These are phyloP conservation scores for Sugiyamaella xylanicola DNA, from an alignment of 1,139 yeast genomes.

Conservation along the genomic window DNA sequence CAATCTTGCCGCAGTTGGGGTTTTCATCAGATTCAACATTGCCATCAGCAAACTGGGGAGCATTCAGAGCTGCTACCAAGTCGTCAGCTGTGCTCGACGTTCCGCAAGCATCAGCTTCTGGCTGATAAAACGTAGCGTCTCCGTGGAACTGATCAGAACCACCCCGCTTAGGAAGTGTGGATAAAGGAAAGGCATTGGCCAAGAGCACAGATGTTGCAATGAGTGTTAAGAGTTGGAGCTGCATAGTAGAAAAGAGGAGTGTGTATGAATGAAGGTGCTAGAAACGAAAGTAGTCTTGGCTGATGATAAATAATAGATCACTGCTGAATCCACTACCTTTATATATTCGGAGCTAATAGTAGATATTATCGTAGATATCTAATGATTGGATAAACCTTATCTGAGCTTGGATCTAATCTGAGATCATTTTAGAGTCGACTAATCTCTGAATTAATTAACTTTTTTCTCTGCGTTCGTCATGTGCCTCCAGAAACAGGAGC, in stretches of 20 bases:
- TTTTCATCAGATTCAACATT: conserved; percentile 44
- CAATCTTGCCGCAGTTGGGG: conserved; percentile 53
- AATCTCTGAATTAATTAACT: no score
- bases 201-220: conserved; percentile 1
- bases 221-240: conserved; percentile 6
- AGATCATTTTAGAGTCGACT: no score
- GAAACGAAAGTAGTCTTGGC: background rate
- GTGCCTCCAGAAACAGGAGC: no score
- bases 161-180: conserved; percentile 4
- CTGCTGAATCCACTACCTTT: background rate
- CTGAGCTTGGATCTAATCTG: no score
- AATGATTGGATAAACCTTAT: background rate
- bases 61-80: conserved; percentile 47
- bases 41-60: conserved; percentile 36
- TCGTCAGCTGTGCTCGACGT: conserved; percentile 50
- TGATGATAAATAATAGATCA: background rate
- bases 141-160: conserved; percentile 44
- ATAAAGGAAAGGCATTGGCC: conserved; percentile 9
- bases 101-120: conserved; percentile 69
- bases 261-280: background rate
- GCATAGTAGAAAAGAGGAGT: background rate
- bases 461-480: no score
- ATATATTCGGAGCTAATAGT: no score
- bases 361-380: no score
- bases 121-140: conserved; percentile 59